Percentiles rank a stretch among this genome's conserved stretches.
Evolutionary conservation across 331 rosid species (phyloP).

Genomic region (Quercus phellos): DNA sequence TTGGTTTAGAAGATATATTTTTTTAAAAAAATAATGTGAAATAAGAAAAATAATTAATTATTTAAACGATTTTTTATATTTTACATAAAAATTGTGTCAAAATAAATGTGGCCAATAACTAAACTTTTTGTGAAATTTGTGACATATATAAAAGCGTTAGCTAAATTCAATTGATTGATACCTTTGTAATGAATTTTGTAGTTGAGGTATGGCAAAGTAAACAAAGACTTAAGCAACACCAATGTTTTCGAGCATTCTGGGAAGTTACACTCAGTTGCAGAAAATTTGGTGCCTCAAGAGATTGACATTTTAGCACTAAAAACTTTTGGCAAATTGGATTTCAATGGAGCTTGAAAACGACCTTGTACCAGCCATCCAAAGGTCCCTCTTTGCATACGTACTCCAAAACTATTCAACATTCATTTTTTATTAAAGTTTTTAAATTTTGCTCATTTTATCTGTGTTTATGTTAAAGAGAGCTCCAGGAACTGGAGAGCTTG

Average conservation of each 20-base stretch:
- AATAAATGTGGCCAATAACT: no score
- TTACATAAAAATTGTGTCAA: no score
- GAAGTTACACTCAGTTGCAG: constrained; percentile 52
- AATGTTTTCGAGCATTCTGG: constrained; percentile 69
- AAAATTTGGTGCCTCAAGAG: constrained; percentile 60
- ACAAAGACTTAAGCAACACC: constrained; percentile 61
- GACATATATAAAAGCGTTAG: no score
- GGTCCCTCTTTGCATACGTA: constrained; percentile 14
- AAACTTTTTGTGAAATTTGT: no score
- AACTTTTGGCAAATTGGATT: constrained; percentile 53
- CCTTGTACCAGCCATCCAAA: constrained; percentile 73
- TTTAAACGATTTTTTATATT: no score
- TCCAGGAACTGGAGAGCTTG: constrained; percentile 52
- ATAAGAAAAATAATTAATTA: no score
- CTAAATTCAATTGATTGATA: no score
- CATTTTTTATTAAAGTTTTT: background rate
- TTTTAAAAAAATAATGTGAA: no score
- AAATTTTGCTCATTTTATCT: background rate
- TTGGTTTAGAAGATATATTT: no score
- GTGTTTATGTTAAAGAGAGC: constrained; percentile 35
- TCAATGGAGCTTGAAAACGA: constrained; percentile 51
- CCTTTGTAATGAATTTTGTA: background rate
- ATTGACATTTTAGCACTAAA: constrained; percentile 46
- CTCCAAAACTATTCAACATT: background rate
- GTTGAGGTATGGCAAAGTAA: constrained; percentile 56